Conservation (phyloP, 2,329 filamentous ascomycete species). For the Aspergillus amoenus region DNA sequence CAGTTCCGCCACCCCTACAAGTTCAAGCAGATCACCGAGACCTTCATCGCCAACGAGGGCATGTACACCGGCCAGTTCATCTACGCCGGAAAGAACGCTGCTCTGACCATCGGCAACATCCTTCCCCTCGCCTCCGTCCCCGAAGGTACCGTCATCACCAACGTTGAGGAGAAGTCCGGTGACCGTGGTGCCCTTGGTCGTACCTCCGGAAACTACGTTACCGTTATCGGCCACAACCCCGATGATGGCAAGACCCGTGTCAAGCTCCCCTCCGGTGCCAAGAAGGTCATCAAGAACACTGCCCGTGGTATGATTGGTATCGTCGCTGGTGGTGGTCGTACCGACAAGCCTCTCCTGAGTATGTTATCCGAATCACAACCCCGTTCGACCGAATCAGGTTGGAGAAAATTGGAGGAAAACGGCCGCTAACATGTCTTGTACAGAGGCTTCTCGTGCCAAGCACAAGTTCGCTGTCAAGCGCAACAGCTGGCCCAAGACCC, state of each 20-base stretch:
- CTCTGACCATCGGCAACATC: constrained; percentile 95
- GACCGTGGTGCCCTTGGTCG: constrained; percentile 95
- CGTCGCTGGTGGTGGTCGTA: constrained; percentile 98
- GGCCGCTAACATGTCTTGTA: constrained; percentile 45
- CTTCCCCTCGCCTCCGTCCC: constrained; percentile 91
- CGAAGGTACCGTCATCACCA: constrained; percentile 98
- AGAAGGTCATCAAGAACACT: constrained; percentile 94
- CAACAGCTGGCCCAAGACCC: constrained; percentile 99
- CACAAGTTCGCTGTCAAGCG: constrained; percentile 99
- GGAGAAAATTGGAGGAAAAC: background rate
- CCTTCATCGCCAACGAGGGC: constrained; percentile 99
- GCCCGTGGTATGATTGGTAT: constrained; percentile 99
- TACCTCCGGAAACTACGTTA: constrained; percentile 99
- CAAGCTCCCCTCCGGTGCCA: constrained; percentile 98
- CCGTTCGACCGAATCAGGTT: background rate
- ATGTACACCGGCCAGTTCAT: constrained; percentile 99
- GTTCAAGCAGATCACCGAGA: constrained; percentile 97
- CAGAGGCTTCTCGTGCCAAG: constrained; percentile 98
- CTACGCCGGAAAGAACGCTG: constrained; percentile 99
- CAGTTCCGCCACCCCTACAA: constrained; percentile 97
- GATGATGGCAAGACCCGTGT: constrained; percentile 99
- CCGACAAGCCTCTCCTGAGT: constrained; percentile 98
- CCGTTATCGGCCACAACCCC: constrained; percentile 94
- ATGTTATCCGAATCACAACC: constrained; percentile 29
- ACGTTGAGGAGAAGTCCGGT: constrained; percentile 98